Evolutionary conservation across 1,139 yeast species (phyloP), one percentile per base, ranked within the genome.

Genomic region (Zhuliangozyma blackwelliae): DNA sequence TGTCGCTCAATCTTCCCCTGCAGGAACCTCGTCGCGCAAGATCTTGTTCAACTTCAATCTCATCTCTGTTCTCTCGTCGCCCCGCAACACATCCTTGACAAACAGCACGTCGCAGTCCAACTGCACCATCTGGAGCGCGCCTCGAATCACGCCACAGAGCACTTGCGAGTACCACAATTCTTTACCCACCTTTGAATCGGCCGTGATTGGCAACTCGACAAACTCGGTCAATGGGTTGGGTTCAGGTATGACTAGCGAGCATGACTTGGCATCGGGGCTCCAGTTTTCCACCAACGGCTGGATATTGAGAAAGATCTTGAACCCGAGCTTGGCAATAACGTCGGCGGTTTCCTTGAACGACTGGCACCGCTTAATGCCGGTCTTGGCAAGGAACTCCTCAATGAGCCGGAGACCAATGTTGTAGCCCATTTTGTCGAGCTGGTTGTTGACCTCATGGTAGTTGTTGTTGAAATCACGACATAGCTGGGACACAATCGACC

Each of bases 121-220:
- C 56, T 92, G 98, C 3, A 92, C 96, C 97, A 90, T 90, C 52
- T 90, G 96, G 40, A 92, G 64, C 0, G 96, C 92, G 3, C 98
- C 97, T 39, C 88, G 75, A 37, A 92, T 63, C 2, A 92, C 94
- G 11, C 99, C 99, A 47, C 94, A 86, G 28, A 89, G 65, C 4
- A 92, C 75, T 54, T 92, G 95, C 3, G 95, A 85, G 55, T 89
- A 92, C 97, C 98, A 92, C 39, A 92, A 66, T 50, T 85, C 89
- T 46, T 75, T 76, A 40, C 67, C 66, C 3, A 94, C 86, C 44
- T 75, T 75, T 28, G 81, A 78, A 45, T 82, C 92, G 27, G 48
- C 49, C 7, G 59, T 50, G 37, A 78, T 75, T 0, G 97, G 97
- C 34, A 92, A 70, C 57, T 92, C 98, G 6, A 92, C 98, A 65